Evolutionary conservation across 2,329 filamentous ascomycete species (phyloP).

Genomic region (Aspergillus flavus): DNA sequence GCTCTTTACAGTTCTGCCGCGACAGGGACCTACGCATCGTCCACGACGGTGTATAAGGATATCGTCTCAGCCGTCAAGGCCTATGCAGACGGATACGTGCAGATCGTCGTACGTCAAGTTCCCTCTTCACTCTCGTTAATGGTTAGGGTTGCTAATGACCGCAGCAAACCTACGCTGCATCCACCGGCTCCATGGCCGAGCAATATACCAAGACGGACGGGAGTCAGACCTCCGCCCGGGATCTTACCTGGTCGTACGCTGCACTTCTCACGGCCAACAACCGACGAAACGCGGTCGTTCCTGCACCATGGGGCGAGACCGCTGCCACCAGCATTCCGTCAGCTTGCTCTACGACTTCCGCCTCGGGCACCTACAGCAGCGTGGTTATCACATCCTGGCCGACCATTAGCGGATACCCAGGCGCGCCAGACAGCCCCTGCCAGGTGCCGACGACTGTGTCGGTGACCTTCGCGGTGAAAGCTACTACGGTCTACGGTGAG

Average conservation of each 20-base stretch:
- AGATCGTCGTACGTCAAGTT: conserved; percentile 39
- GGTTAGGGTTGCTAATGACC: background rate
- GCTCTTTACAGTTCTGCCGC: conserved; percentile 62
- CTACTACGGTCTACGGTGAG: conserved; percentile 63
- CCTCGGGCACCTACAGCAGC: conserved; percentile 36
- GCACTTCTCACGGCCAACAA: conserved; percentile 42
- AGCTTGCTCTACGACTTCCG: conserved; percentile 33
- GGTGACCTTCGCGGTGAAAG: conserved; percentile 65
- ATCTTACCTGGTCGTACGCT: conserved; percentile 51
- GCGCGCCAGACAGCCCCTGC: conserved; percentile 15
- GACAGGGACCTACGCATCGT: conserved; percentile 66
- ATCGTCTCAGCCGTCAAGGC: conserved; percentile 63
- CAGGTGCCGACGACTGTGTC: conserved; percentile 49
- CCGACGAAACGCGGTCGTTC: conserved; percentile 36
- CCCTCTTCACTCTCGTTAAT: background rate
- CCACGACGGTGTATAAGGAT: conserved; percentile 54
- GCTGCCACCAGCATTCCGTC: conserved; percentile 34
- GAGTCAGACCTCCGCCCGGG: conserved; percentile 39
- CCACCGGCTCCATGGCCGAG: conserved; percentile 42
- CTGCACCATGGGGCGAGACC: conserved; percentile 36
- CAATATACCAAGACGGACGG: conserved; percentile 44
- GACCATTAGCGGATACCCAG: conserved; percentile 14
- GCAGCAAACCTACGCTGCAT: conserved; percentile 29
- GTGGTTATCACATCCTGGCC: conserved; percentile 39
- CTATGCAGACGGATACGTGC: conserved; percentile 63